Base-by-base conservation (phyloP, 352 stramenopile genomes). In the Globisporangium uncinulatum region DNA sequence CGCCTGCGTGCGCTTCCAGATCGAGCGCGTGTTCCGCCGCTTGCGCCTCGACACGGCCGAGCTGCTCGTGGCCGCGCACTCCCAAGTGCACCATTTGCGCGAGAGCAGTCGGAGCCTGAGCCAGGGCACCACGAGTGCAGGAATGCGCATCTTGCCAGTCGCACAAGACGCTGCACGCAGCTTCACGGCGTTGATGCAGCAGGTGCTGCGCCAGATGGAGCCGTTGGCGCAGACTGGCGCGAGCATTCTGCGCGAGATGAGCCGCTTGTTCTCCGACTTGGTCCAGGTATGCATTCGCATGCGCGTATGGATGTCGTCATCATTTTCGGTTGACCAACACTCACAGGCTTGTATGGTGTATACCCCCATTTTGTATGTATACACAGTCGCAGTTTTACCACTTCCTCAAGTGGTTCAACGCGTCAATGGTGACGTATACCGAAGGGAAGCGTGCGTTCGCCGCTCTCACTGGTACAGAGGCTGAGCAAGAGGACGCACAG, bases 341-440 rank as follows among this genome's bases (percentile, higher is more conserved):
- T 54, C 15, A 50, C 39, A 8, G 24, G 24, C 24, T 29, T 29
- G 24, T 29, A 29, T 29, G 24, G 1, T 1, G 24, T 29, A 29
- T 29, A 1, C 24, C 4, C 24, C 24, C 24, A 7, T 51, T 42
- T 34, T 19, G n/a, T 17, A 41, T 29, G 10, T 8, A 41, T 9
- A n/a, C 17, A 32, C 57, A 87, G 73, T 74, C 64, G 5, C 78
- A 90, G 63, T 91, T 94, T 52, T 91, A 88, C 61, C 62, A 79
- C 43, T 92, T 91, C 48, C 56, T 94, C 2, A 85, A 86, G 56
- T 94, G 84, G 84, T 89, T 92, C 49, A 92, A 89, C 53, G 52
- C 54, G 6, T 67, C 75, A 0, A 59, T 86, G 47, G 54, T 89
- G 14, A 73, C 70, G 59, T 94, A 90, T 71, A 83, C 76, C 9